Base-by-base conservation (phyloP, 768 basidiomycete species). In the Coprinopsis sp. region DNA sequence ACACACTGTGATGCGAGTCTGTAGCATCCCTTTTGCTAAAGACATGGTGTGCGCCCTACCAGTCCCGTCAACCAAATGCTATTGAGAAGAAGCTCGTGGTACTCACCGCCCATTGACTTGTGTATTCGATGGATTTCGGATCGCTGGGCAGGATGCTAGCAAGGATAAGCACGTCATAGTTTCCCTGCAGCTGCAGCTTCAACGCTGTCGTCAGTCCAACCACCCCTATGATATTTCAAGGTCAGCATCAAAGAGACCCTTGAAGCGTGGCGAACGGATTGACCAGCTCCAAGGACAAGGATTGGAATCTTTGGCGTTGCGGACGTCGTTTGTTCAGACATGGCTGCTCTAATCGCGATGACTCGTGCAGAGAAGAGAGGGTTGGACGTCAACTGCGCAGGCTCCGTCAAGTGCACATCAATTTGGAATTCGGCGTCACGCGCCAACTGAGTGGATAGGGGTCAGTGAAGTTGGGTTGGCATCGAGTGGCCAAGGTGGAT, bases 31-130 rank as follows among this genome's bases (percentile, higher is more conserved):
- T 41, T n/a, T 39, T 23, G 23, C 53, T 72, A 37, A 77, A 81
- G 37, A 90, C 79, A 70, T 89, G 84, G 51, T 91, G 86, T 7
- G 86, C 90, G 28, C 88, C 89, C 89, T 91, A 39, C 25, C 41
- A n/a, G 47, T 23, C 21, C 13, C 49, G 34, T 38, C 43, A 12
- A 49, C 41, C 44, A 33, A 30, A 44, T 40, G 13, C 47, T 29
- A 37, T 48, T 24, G 36, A 66, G 37, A 28, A 64, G 56, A 16
- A 65, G 55, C 40, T 55, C 62, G 18, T 10, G 28, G 12, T 5
- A 69, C 82, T 52, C 52, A 87, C 89, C 29, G 89, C 89, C 89
- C 89, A 91, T 27, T 77, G 77, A 59, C 85, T 87, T 2, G 90
- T 87, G 54, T 87, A 91, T 44, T 73, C 72, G 58, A 84, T 81